phyloP scores from a whole-genome alignment of 805 yeast genomes.

The Candida ovalis region DNA sequence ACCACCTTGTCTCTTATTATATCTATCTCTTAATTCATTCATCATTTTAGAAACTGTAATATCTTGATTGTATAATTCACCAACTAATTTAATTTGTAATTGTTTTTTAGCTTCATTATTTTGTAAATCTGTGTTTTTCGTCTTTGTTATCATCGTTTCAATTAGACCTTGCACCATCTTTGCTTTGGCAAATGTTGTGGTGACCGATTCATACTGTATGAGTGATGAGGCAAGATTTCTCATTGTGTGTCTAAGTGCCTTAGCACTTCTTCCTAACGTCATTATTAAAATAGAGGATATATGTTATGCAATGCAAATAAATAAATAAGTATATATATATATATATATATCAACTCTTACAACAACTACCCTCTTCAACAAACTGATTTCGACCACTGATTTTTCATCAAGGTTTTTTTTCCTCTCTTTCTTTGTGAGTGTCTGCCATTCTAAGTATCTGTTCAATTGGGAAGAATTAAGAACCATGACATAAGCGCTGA shows the following conservation, averaged over 20 bases:
- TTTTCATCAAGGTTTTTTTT: not conserved
- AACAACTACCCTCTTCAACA: not conserved
- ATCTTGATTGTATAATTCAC: constrained; percentile 45
- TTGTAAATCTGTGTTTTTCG: constrained; percentile 34
- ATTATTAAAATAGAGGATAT: constrained; percentile 8
- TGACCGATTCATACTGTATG: constrained; percentile 65
- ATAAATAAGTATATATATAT: too few species aligned
- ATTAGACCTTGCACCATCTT: constrained; percentile 61
- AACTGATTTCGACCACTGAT: not conserved
- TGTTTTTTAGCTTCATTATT: constrained; percentile 19
- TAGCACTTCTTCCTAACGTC: constrained; percentile 40
- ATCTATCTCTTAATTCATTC: constrained; percentile 61
- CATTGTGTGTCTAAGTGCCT: constrained; percentile 53
- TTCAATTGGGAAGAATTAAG: not conserved
- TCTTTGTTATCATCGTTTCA: constrained; percentile 60
- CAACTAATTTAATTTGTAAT: constrained; percentile 28
- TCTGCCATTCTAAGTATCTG: not conserved
- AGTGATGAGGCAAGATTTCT: constrained; percentile 65
- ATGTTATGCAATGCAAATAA: not conserved
- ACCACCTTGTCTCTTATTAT: constrained; percentile 64
- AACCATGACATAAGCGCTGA: not conserved
- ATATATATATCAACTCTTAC: too few species aligned
- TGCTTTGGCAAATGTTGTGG: constrained; percentile 74
- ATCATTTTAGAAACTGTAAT: constrained; percentile 60
- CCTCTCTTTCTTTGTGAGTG: not conserved